A percentile compares a stretch with the other conserved stretches of the same genome.
phyloP scores from a whole-genome alignment of 192 early-diverging fungal genomes.

The Coemansia sp. region DNA sequence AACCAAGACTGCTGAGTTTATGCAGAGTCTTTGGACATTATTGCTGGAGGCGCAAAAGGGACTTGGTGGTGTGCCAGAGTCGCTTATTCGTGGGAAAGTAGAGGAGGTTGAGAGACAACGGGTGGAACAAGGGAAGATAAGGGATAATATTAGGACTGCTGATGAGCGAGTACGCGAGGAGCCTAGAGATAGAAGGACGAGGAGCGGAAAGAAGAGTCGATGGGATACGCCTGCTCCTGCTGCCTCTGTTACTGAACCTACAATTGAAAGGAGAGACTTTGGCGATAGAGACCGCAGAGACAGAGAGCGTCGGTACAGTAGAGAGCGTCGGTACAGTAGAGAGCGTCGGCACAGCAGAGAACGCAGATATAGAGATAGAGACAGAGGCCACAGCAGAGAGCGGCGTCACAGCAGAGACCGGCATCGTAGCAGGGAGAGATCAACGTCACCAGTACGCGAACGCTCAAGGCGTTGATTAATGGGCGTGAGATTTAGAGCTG shows the following conservation, averaged over 20 bases:
- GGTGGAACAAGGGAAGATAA: conserved; percentile 34
- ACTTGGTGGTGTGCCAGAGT: conserved; percentile 81
- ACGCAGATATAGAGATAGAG: not conserved
- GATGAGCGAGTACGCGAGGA: conserved; percentile 17
- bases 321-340: not conserved
- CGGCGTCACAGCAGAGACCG: not conserved
- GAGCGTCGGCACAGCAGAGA: conserved; percentile 5
- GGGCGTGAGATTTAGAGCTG: not conserved
- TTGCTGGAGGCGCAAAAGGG: conserved; percentile 86
- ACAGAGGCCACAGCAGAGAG: not conserved
- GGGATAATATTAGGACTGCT: conserved; percentile 17
- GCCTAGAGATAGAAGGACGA: conserved; percentile 5
- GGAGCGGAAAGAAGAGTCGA: conserved; percentile 28
- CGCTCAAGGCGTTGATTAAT: not conserved
- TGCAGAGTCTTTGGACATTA: conserved; percentile 88
- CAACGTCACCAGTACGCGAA: not conserved
- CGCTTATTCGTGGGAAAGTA: conserved; percentile 86
- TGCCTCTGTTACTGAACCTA: not conserved
- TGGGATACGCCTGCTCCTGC: conserved; percentile 27
- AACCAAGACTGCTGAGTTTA: conserved; percentile 77
- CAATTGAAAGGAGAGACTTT: not conserved
- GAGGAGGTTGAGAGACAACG: conserved; percentile 67
- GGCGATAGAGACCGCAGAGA: not conserved
- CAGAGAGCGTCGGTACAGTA: not conserved
- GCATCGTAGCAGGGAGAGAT: conserved; percentile 2